phyloP scores from a whole-genome alignment of 2,329 filamentous ascomycete species.

The Claviceps cyperi region DNA sequence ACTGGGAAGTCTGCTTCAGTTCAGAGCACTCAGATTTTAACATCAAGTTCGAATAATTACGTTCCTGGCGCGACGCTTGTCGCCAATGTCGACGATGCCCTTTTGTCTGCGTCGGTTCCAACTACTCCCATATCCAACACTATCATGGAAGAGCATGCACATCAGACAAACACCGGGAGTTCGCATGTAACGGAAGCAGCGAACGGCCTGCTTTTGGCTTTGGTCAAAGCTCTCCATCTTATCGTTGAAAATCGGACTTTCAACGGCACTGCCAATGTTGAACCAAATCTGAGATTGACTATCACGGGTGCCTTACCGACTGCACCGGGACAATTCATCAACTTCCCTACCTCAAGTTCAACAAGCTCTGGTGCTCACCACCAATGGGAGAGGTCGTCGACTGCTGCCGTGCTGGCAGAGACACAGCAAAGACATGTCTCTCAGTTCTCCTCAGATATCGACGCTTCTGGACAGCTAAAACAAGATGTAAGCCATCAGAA shows the following conservation, averaged over 20 bases:
- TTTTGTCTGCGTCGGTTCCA: neutral
- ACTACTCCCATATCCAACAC: neutral
- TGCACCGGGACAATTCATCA: neutral
- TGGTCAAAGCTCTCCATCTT: conserved; percentile 7
- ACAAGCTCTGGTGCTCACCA: neutral
- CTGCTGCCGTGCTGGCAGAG: neutral
- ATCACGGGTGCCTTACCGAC: neutral
- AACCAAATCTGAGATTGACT: neutral
- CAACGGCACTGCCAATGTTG: neutral
- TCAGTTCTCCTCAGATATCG: neutral
- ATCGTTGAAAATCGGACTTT: neutral
- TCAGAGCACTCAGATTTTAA: neutral
- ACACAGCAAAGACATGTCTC: neutral
- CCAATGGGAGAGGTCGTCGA: neutral
- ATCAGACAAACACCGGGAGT: neutral
- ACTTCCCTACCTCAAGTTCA: neutral
- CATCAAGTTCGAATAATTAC: neutral
- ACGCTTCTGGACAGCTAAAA: neutral
- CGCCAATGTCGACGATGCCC: no score
- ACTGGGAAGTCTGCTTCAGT: neutral
- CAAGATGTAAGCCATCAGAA: neutral
- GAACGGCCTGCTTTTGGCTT: conserved; percentile 6
- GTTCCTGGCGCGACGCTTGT: neutral
- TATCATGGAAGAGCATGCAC: neutral
- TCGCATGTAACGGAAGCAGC: neutral